These are phyloP conservation scores for Russula sp. DNA, from an alignment of 768 basidiomycete genomes.

Conservation along the genomic window DNA sequence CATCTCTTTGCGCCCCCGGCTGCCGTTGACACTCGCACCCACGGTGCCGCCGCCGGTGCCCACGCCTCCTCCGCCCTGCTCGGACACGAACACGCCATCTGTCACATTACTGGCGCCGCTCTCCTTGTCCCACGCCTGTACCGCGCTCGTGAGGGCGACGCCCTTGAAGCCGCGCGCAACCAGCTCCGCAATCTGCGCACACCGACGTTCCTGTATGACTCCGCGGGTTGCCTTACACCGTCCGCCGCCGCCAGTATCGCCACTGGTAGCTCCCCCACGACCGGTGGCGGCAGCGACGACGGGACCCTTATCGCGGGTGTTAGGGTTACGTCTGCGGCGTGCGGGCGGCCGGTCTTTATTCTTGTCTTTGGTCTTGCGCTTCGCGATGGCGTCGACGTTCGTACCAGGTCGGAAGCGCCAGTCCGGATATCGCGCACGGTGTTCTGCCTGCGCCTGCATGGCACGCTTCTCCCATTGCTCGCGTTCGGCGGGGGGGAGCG, in stretches of 20 bases:
- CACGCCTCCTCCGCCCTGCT: background rate
- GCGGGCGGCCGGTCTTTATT: conserved; percentile 36
- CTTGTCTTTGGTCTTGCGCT: conserved; percentile 26
- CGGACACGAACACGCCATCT: conserved; percentile 18
- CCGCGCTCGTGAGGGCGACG: conserved; percentile 49
- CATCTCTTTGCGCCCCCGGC: conserved; percentile 1
- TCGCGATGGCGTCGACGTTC: conserved; percentile 31
- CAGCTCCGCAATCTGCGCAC: conserved; percentile 60
- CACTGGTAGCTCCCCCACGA: background rate
- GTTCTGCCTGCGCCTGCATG: conserved; percentile 61
- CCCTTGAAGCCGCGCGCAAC: conserved; percentile 64
- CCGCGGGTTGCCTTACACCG: conserved; percentile 28
- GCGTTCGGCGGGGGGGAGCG: conserved; percentile 57
- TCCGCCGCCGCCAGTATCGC: background rate
- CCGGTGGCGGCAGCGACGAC: background rate
- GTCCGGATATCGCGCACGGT: conserved; percentile 67
- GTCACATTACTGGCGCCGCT: conserved; percentile 26
- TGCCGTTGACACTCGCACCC: background rate
- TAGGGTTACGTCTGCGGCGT: conserved; percentile 29
- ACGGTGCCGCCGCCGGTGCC: too few relatives aligned
- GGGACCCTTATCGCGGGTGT: conserved; percentile 27
- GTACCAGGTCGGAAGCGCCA: conserved; percentile 75
- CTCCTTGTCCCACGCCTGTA: conserved; percentile 51
- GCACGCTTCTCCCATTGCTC: conserved; percentile 75
- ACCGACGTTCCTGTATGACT: conserved; percentile 49